Evolutionary conservation across 176 grass and related monocot species (phyloP), one percentile per base, ranked within the genome.

Genomic region (Phyllostachys edulis): DNA sequence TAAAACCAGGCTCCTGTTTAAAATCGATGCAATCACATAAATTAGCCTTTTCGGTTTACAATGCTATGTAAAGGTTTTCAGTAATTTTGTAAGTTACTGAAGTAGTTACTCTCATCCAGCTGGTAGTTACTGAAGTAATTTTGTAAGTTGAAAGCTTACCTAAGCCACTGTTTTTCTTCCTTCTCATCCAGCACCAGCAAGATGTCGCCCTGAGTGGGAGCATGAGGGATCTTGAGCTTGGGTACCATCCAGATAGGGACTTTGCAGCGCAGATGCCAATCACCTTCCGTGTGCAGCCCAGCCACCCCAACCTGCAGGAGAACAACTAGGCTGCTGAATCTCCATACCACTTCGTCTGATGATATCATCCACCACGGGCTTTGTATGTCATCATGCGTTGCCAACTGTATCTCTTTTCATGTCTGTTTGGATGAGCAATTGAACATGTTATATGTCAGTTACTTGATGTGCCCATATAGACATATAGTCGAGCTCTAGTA

Each of bases 221-320:
- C 86, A 88, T 99, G 79, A 89, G 90, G 82, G 91, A 94, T 21
- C 88, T 94, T 42, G 96, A 98, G 73, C 89, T 98, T 76, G 85
- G 91, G 7, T 98, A 93, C 56, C 85, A 89, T 51, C 75, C 82
- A 76, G 93, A 95, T 64, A 87, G 93, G 82, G 89, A 98, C 47
- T 90, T 98, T 68, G 87, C 80, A 2, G 83, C 91, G 14, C 97
- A 99, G 80, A 99, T 99, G 81, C 91, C 91, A 23, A 90, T 96
- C 86, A 94, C 84, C 26, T 99, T 99, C 74, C 93, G 91, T 0
- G 90, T 99, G 39, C 97, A 99, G 79, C 91, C 91, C 45, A 94
- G 85, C 50, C 97, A 99, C 63, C 97, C 91, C 69, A 96, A 99
- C 49, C 85, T 99, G 78, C 93, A 96, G 74, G 93, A 92, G 21